A percentile compares a stretch with the other conserved stretches of the same genome.
These are phyloP conservation scores for Suhomyces sp. DNA, from an alignment of 805 yeast species.

Conservation along the genomic window DNA sequence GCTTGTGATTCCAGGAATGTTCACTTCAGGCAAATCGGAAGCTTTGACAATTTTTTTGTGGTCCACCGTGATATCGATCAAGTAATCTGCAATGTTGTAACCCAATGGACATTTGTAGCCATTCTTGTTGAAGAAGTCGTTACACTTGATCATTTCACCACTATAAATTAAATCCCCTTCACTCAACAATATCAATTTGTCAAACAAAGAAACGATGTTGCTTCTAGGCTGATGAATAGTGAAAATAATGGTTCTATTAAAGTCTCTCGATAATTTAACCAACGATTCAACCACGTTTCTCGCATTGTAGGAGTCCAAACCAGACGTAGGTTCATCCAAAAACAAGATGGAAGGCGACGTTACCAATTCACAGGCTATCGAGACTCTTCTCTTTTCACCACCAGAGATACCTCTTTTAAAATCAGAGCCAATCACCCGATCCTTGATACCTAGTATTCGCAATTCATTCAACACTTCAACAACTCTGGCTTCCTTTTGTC, in stretches of 20 bases:
- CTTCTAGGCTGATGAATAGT: slow-evolving; percentile 98
- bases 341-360: slow-evolving; percentile 83
- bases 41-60: slow-evolving; percentile 31
- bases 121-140: slow-evolving; percentile 67
- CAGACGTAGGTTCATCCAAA: slow-evolving; percentile 93
- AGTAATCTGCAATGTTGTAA: slow-evolving; percentile 89
- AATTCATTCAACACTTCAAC: slow-evolving; percentile 81
- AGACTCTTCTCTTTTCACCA: slow-evolving; percentile 88
- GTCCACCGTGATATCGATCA: slow-evolving; percentile 86
- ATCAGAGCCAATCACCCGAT: slow-evolving; percentile 83
- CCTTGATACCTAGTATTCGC: slow-evolving; percentile 78
- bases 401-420: slow-evolving; percentile 90
- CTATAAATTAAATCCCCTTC: slow-evolving; percentile 86
- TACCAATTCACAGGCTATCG: slow-evolving; percentile 90
- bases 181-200: slow-evolving; percentile 73
- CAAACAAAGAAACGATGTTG: slow-evolving; percentile 89
- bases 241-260: slow-evolving; percentile 82
- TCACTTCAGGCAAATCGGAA: slow-evolving; percentile 3
- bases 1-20: slow-evolving; percentile 7
- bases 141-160: slow-evolving; percentile 75
- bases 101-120: slow-evolving; percentile 87
- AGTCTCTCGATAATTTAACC: slow-evolving; percentile 73
- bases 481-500: slow-evolving; percentile 74
- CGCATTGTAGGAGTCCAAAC: slow-evolving; percentile 92
- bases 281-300: slow-evolving; percentile 84